phyloP scores from a whole-genome alignment of 192 early-diverging fungal genomes.

The Tieghemiomyces parasiticus region DNA sequence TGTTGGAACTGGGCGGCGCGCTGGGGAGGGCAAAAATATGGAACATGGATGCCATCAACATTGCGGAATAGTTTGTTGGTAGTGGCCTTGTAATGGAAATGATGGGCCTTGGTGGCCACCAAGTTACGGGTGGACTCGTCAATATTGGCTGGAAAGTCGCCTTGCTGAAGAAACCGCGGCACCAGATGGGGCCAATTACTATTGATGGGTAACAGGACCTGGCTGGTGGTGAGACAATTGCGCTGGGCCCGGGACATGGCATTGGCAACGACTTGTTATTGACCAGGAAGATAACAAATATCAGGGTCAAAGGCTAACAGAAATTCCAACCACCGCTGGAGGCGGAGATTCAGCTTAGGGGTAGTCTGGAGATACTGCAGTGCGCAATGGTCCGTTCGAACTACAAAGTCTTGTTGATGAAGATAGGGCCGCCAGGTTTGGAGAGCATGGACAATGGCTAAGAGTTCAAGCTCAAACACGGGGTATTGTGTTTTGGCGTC shows the following conservation, averaged over 20 bases:
- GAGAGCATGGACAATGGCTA: not conserved
- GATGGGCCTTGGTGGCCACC: too few species aligned
- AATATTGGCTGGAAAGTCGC: not conserved
- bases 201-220: not conserved
- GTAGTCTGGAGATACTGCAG: not conserved
- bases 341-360: not conserved
- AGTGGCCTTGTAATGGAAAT: not conserved
- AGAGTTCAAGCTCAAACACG: not conserved
- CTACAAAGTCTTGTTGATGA: not conserved
- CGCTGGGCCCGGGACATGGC: not conserved
- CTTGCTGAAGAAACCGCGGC: not conserved
- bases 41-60: not conserved
- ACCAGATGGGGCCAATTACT: not conserved
- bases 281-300: not conserved
- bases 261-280: not conserved
- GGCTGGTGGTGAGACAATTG: not conserved
- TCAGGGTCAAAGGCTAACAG: conserved; percentile 2
- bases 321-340: conserved; percentile 1
- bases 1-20: not conserved
- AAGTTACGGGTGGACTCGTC: not conserved
- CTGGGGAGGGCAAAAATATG: not conserved
- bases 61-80: not conserved
- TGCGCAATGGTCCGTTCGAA: not conserved
- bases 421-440: not conserved
- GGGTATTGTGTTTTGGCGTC: not conserved